Conservation (phyloP, 1,139 yeast genomes). For the Candida sp. region DNA sequence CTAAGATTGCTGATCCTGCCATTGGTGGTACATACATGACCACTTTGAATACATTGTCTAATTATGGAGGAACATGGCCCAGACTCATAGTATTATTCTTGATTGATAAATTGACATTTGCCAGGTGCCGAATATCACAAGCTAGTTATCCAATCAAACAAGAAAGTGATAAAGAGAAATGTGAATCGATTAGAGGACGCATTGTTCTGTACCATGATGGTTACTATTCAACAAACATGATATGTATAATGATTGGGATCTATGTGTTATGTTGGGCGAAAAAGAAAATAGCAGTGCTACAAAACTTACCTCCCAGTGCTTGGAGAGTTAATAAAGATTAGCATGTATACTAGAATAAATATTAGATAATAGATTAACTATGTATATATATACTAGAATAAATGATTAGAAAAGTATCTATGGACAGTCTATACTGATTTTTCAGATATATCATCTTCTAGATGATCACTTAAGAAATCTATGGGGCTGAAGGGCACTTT, state of each 20-base stretch:
- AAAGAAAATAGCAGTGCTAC: conserved; percentile 54
- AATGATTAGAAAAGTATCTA: no score
- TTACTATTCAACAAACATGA: conserved; percentile 69
- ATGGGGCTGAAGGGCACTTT: conserved; percentile 43
- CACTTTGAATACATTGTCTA: conserved; percentile 84
- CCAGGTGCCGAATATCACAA: conserved; percentile 44
- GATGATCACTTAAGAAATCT: conserved; percentile 37
- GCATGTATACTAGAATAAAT: neutral
- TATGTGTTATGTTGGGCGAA: conserved; percentile 69
- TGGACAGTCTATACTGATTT: neutral
- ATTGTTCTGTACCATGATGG: conserved; percentile 69
- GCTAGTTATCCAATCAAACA: conserved; percentile 12
- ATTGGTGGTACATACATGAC: conserved; percentile 99
- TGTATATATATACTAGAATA: neutral
- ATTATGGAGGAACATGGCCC: conserved; percentile 99
- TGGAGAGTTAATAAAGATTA: conserved; percentile 53
- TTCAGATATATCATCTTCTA: conserved; percentile 5
- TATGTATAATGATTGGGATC: conserved; percentile 70
- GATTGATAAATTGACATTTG: conserved; percentile 73
- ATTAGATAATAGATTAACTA: neutral
- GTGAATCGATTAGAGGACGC: conserved; percentile 53
- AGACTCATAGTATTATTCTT: conserved; percentile 69
- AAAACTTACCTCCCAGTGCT: conserved; percentile 58
- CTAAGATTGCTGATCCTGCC: conserved; percentile 90
- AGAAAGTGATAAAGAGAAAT: conserved; percentile 42